Evolutionary conservation across 805 yeast species (phyloP), one percentile per base, ranked within the genome.

Genomic region (Metschnikowia aberdeeniae): DNA sequence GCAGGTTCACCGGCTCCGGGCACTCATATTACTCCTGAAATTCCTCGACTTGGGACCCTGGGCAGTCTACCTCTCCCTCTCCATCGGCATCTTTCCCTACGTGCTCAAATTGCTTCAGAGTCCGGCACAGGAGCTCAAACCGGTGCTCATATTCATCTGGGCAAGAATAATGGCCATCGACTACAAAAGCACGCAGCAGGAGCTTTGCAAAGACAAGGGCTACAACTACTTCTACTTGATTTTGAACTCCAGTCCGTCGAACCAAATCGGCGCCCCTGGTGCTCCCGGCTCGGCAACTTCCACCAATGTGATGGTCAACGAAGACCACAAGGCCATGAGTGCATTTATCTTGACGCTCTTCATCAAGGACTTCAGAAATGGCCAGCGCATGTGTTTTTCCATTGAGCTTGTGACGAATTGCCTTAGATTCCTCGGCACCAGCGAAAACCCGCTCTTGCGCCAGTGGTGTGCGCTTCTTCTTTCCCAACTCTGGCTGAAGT

Each of bases 131-230:
- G 98, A 93, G 58, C 72, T 93, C 47, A 89, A 89, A 57, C 98
- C 98, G 0, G 96, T 92, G 3, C 67, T 93, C 46, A 93, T 93
- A 1, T 93, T 92, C 58, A 93, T 93, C 44, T 93, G 99, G 99
- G 96, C 98, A 0, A 75, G 98, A 53, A 89, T 93, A 19, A 89
- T 93, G 93, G 90, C 97, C 3, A 95, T 93, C 20, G 98, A 92
- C 64, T 84, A 86, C 61, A 78, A 80, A 52, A 84, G 86, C 57
- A 88, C 96, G 3, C 99, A 93, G 62, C 89, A 84, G 51, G 99
- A 93, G 59, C 75, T 93, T 27, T 78, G 93, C 52, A 90, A 90
- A 56, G 98, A 92, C 59, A 85, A 84, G 58, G 96, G 97, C 0
- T 90, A 82, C 63, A 81, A 82, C 56, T 92, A 93, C 62, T 93